Percentiles rank a stretch among this genome's conserved stretches.
phyloP scores from a whole-genome alignment of 768 basidiomycete species.

The Strobilomyces confusus region DNA sequence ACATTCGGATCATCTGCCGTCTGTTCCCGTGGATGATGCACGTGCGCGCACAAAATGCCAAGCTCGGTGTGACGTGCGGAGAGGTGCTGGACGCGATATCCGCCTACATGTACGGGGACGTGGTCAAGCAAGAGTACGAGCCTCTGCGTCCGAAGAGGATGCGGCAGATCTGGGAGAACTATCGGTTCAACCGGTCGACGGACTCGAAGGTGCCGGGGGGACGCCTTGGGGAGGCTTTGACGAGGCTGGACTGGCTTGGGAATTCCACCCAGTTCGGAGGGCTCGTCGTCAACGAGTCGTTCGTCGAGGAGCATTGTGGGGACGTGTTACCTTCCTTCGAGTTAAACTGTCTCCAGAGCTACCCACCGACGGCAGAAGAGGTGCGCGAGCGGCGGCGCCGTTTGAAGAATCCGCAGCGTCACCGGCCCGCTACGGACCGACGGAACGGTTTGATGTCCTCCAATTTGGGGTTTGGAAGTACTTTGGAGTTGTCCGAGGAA shows the following conservation, averaged over 20 bases:
- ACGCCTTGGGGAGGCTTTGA: constrained; percentile 55
- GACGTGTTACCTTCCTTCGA: too few relatives aligned
- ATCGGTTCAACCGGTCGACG: constrained; percentile 63
- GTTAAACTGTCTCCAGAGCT: too few relatives aligned
- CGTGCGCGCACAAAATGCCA: constrained; percentile 40
- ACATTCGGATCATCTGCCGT: constrained; percentile 50
- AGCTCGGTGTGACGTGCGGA: constrained; percentile 64
- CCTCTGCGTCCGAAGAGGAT: constrained; percentile 33
- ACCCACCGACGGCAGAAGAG: too few relatives aligned
- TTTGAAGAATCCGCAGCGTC: too few relatives aligned
- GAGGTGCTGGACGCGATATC: constrained; percentile 59
- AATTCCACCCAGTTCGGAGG: constrained; percentile 61
- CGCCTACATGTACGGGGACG: constrained; percentile 45
- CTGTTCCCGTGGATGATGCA: constrained; percentile 55
- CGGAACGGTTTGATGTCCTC: too few relatives aligned
- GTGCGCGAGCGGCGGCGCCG: too few relatives aligned
- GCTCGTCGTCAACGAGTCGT: constrained; percentile 39
- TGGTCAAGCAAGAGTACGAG: constrained; percentile 52
- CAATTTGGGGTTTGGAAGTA: too few relatives aligned
- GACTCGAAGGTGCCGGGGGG: constrained; percentile 67
- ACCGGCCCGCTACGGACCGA: too few relatives aligned
- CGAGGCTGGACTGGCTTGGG: constrained; percentile 64
- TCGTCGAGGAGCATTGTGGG: neutral
- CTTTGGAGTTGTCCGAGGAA: too few relatives aligned
- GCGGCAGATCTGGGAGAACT: constrained; percentile 46